A percentile compares a stretch with the other conserved stretches of the same genome.
These are phyloP conservation scores for Plasmopara halstedii DNA, from an alignment of 352 stramenopile species.

Conservation along the genomic window DNA sequence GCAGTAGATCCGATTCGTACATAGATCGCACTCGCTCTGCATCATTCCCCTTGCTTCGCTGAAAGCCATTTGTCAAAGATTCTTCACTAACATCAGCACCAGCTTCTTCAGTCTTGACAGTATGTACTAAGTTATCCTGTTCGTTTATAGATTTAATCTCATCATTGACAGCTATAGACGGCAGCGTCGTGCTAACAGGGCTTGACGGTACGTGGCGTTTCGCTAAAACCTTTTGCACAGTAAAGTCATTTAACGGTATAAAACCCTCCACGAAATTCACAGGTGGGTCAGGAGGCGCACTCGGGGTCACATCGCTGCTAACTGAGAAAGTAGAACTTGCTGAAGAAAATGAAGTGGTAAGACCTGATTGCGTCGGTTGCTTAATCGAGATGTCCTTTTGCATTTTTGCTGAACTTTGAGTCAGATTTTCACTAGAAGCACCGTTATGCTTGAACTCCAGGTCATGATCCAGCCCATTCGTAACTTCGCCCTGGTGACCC, in stretches of 20 bases:
- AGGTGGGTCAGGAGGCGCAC: background rate
- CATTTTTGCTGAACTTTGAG: slow-evolving; percentile 22
- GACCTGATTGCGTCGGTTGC: background rate
- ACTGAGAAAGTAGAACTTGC: slow-evolving; percentile 5
- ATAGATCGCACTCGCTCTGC: background rate
- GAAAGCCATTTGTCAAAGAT: slow-evolving; percentile 3
- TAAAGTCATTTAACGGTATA: slow-evolving; percentile 49
- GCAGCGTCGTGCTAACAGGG: slow-evolving; percentile 21
- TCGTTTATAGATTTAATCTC: slow-evolving; percentile 12
- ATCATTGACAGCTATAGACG: slow-evolving; percentile 11
- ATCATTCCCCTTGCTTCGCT: slow-evolving; percentile 1
- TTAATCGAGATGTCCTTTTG: slow-evolving; percentile 25
- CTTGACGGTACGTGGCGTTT: slow-evolving; percentile 17
- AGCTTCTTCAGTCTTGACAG: slow-evolving; percentile 6
- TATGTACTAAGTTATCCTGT: slow-evolving; percentile 2
- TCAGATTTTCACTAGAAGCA: slow-evolving; percentile 8
- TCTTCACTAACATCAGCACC: background rate
- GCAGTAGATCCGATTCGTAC: too few species aligned
- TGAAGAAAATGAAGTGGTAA: slow-evolving; percentile 11
- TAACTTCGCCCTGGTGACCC: slow-evolving; percentile 2
- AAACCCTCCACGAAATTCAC: slow-evolving; percentile 22
- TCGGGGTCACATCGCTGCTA: slow-evolving; percentile 9
- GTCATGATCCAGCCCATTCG: background rate
- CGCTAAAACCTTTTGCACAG: slow-evolving; percentile 26
- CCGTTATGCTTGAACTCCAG: slow-evolving; percentile 5